phyloP scores from a whole-genome alignment of 202 grass and related monocot genomes.

The Thinopyrum obtusiflorum region DNA sequence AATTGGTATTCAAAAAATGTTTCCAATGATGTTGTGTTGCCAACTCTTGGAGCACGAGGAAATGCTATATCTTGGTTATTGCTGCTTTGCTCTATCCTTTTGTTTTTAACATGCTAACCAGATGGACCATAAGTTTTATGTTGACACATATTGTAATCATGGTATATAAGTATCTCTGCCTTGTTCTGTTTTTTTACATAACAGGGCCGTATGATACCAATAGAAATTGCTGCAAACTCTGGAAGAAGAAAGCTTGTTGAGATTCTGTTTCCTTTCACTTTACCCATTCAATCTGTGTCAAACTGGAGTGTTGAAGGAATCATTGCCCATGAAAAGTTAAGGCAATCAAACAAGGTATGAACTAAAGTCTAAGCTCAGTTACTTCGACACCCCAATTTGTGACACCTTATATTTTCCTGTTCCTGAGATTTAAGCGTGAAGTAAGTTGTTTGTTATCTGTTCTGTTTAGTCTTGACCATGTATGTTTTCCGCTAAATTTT shows the following conservation, averaged over 20 bases:
- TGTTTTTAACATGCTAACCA: background rate
- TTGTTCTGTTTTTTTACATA: constrained; percentile 3
- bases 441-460: background rate
- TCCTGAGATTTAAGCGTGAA: background rate
- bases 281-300: constrained; percentile 30
- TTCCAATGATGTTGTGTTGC: background rate
- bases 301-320: constrained; percentile 46
- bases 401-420: background rate
- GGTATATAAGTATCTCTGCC: background rate
- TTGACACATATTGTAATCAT: background rate
- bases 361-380: background rate
- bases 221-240: constrained; percentile 32
- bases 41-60: background rate
- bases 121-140: background rate
- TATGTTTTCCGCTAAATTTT: background rate
- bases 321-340: constrained; percentile 34
- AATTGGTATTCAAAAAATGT: background rate
- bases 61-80: constrained; percentile 6
- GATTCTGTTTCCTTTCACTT: constrained; percentile 38
- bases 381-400: background rate
- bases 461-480: background rate
- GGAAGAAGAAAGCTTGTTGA: constrained; percentile 33
- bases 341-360: constrained; percentile 15
- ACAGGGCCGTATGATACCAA: constrained; percentile 19
- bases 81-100: background rate